These are phyloP conservation scores for Gryganskiella cystojenkinii DNA, from an alignment of 192 early-diverging fungal genomes.

Conservation along the genomic window DNA sequence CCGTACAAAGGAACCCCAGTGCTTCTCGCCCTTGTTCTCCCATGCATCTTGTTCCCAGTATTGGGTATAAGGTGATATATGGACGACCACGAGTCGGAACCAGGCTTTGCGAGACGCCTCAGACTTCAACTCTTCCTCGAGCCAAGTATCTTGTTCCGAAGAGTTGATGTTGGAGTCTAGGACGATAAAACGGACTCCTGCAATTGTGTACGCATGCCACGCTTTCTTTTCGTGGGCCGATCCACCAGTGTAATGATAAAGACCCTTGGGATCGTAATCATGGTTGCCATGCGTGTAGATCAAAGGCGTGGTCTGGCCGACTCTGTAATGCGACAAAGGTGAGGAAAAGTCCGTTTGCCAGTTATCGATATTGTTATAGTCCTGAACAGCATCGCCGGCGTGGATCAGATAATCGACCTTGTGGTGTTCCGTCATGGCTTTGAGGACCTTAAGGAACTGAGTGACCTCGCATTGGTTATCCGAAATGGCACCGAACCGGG, in stretches of 20 bases:
- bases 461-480: conserved; percentile 54
- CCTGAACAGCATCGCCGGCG: conserved; percentile 77
- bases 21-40: conserved; percentile 71
- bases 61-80: conserved; percentile 80
- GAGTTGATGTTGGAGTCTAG: conserved; percentile 76
- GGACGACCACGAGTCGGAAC: conserved; percentile 75
- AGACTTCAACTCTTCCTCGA: conserved; percentile 67
- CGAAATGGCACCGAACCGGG: conserved; percentile 59
- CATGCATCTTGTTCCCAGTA: conserved; percentile 80
- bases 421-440: conserved; percentile 44
- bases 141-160: conserved; percentile 68
- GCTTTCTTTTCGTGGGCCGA: too few species aligned
- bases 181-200: conserved; percentile 72
- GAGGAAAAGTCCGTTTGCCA: conserved; percentile 79
- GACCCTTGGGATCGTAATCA: conserved; percentile 67
- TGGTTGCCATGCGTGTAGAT: conserved; percentile 84
- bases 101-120: conserved; percentile 59
- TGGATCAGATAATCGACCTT: conserved; percentile 69
- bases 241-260: conserved; percentile 65
- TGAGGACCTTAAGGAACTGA: conserved; percentile 36
- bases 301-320: conserved; percentile 67
- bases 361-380: conserved; percentile 62
- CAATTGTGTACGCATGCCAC: conserved; percentile 69
- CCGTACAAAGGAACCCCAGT: conserved; percentile 78
- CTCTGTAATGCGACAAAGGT: conserved; percentile 65